Evolutionary conservation across 192 early-diverging fungal genomes (phyloP).

Genomic region (Coemansia sp.): DNA sequence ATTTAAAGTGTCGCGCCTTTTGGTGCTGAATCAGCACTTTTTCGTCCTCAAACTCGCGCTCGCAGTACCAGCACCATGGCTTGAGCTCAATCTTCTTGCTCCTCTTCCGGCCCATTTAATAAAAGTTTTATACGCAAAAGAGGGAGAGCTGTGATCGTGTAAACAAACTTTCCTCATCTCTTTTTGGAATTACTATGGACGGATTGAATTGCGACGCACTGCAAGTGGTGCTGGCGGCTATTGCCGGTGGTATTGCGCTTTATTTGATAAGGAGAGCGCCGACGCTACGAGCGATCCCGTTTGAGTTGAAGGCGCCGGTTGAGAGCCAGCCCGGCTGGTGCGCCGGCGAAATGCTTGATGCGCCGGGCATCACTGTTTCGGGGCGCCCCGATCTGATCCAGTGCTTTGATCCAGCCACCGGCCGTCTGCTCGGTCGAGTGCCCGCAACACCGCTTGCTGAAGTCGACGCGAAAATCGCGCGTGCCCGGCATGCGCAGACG

Average conservation of each 20-base stretch:
- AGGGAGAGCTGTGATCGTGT: neutral
- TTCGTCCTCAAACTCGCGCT: constrained; percentile 93
- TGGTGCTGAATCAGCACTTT: constrained; percentile 92
- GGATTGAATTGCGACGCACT: constrained; percentile 18
- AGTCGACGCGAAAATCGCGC: constrained; percentile 58
- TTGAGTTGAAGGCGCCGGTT: constrained; percentile 37
- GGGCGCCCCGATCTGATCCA: constrained; percentile 56
- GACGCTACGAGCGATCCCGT: constrained; percentile 31
- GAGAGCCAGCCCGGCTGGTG: constrained; percentile 47
- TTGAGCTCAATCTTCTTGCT: constrained; percentile 67
- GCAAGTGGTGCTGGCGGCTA: constrained; percentile 20
- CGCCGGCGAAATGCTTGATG: constrained; percentile 20
- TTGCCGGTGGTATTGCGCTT: constrained; percentile 24
- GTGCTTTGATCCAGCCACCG: constrained; percentile 86
- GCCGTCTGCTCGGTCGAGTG: constrained; percentile 65
- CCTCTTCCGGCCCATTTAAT: constrained; percentile 54
- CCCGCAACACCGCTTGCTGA: constrained; percentile 59
- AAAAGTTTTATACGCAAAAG: constrained; percentile 3
- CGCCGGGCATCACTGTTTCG: constrained; percentile 30
- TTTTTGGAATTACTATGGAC: constrained; percentile 7
- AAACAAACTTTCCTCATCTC: constrained; percentile 2
- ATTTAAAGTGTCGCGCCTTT: constrained; percentile 93
- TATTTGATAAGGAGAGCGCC: constrained; percentile 17
- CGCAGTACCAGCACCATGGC: constrained; percentile 95
- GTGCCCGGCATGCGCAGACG: constrained; percentile 64